Evolutionary conservation across 2,329 filamentous ascomycete species (phyloP), one percentile per base, ranked within the genome.

Genomic region (Chrysosporium queenslandicum): DNA sequence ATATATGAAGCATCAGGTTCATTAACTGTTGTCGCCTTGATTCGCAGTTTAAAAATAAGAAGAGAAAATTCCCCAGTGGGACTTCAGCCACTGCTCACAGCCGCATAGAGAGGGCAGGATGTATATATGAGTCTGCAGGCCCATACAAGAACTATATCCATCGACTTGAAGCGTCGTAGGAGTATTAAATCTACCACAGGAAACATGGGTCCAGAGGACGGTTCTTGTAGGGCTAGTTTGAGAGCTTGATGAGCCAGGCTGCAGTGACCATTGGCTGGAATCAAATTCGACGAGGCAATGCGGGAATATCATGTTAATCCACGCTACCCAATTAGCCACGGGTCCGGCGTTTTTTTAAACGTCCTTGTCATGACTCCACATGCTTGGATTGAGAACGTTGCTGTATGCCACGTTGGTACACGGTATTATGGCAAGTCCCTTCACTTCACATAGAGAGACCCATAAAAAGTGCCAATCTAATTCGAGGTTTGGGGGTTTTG

Each of bases 211-310:
- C 49, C 18, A 45, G 32, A 45, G 23, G 32, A 39, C 21, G 1
- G 18, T 51, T 51, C 49, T 45, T 45, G 49, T 51, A 51, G 40
- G 49, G 49, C 49, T 51, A 37, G 29, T 45, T 45, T 12, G n/a
- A 16, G 30, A 45, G 29, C 40, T 37, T 45, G 49, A 51, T 32
- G 29, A 45, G 32, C 46, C 27, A 4, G 46, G 3, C 36, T 34
- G 18, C 40, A 11, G 49, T 27, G 23, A 21, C 40, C 40, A 51
- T 51, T 51, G 40, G 49, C 40, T 45, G 49, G 41, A 6, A 14
- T 42, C 25, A 18, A n/a, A 21, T 42, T 50, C 23, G 21, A 18
- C 46, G 23, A 41, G 37, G 46, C 11, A 49, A 41, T 45, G 49
- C 39, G 49, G 30, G 39, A 51, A 51, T 43, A 51, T 37, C 40